phyloP scores from a whole-genome alignment of 805 yeast species.

The Saccharomycopsis amapae region DNA sequence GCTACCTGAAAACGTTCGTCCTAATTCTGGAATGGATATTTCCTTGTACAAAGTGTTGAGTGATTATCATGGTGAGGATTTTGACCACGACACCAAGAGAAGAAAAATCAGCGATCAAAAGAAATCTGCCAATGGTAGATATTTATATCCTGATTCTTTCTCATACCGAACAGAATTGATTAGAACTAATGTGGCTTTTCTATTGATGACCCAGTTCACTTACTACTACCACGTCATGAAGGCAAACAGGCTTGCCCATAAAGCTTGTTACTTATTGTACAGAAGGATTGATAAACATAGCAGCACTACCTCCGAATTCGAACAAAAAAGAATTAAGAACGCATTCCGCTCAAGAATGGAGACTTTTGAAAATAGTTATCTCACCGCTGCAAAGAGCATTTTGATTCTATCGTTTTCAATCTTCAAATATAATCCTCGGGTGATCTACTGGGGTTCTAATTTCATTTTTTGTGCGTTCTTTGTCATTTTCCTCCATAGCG shows the following conservation, averaged over 20 bases:
- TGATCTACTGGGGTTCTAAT: conserved; percentile 7
- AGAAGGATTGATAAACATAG: not conserved
- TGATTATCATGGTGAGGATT: not conserved
- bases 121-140: not conserved
- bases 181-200: not conserved
- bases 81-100: not conserved
- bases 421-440: not conserved
- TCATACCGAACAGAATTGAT: not conserved
- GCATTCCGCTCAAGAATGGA: not conserved
- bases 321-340: not conserved
- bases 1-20: conserved; percentile 17
- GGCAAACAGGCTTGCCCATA: conserved; percentile 10
- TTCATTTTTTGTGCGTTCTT: conserved; percentile 15
- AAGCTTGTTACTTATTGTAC: conserved; percentile 3
- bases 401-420: conserved; percentile 1
- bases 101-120: not conserved
- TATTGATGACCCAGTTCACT: conserved; percentile 5
- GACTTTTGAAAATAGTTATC: not conserved
- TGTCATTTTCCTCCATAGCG: conserved; percentile 8
- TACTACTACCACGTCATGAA: conserved; percentile 9
- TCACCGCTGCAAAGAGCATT: conserved; percentile 7
- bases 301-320: not conserved
- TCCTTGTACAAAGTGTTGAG: conserved; percentile 7
- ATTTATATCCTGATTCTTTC: not conserved
- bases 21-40: conserved; percentile 9